Conservation (phyloP, 2,329 filamentous ascomycete genomes). For the Aurifilum marmelostoma region DNA sequence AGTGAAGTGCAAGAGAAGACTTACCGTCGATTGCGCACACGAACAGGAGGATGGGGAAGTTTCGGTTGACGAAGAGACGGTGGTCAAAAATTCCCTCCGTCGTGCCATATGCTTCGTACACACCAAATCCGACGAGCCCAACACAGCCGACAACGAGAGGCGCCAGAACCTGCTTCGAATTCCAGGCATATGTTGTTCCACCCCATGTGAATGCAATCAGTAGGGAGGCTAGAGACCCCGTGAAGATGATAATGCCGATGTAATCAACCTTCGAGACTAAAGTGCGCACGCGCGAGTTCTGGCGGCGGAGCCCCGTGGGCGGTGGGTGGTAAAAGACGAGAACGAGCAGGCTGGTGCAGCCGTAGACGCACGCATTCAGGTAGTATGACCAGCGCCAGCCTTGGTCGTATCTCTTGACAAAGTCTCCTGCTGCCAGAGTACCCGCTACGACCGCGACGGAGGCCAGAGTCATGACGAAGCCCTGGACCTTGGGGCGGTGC, state of each 20-base stretch:
- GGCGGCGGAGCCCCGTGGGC: constrained; percentile 21
- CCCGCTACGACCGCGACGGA: constrained; percentile 19
- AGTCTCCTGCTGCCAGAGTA: constrained; percentile 20
- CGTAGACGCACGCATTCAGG: constrained; percentile 22
- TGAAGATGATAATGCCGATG: constrained; percentile 22
- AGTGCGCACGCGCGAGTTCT: not conserved
- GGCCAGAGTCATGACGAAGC: constrained; percentile 16
- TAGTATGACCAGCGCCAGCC: constrained; percentile 25
- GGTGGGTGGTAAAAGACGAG: constrained; percentile 23
- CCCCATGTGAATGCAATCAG: constrained; percentile 22
- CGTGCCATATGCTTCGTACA: constrained; percentile 16
- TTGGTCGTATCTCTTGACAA: constrained; percentile 22
- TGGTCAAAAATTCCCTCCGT: constrained; percentile 23
- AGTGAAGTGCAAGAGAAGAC: not conserved
- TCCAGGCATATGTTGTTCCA: constrained; percentile 21
- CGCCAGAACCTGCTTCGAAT: constrained; percentile 16
- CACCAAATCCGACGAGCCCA: constrained; percentile 13
- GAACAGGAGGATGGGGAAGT: constrained; percentile 20
- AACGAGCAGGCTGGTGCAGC: constrained; percentile 9
- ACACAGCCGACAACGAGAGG: constrained; percentile 10
- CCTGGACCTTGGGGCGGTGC: constrained; percentile 14
- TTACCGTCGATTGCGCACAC: constrained; percentile 21
- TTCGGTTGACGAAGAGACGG: constrained; percentile 19
- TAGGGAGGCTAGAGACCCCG: constrained; percentile 15
- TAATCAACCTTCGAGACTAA: constrained; percentile 15